Evolutionary conservation across 176 grass and related monocot genomes (phyloP).

Genomic region (Avena sativa): DNA sequence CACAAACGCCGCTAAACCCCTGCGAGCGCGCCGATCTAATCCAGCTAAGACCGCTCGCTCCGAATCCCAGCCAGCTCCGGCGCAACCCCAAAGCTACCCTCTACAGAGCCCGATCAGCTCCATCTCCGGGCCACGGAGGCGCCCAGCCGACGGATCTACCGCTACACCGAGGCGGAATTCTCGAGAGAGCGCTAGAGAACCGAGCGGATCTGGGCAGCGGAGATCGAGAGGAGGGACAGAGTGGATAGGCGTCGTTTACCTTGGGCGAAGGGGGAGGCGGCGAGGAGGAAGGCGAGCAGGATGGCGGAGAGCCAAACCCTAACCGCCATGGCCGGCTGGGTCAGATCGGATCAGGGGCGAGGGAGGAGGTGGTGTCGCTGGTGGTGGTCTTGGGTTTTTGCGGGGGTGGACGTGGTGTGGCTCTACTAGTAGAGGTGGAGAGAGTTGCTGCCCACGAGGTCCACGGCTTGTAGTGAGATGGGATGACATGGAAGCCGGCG

Average conservation of each 20-base stretch:
- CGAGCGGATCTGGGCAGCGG: slow-evolving; percentile 36
- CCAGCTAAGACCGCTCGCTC: not conserved
- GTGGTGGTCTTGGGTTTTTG: slow-evolving; percentile 20
- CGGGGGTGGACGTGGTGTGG: not conserved
- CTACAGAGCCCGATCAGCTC: not conserved
- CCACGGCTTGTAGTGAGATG: slow-evolving; percentile 26
- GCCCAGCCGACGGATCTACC: slow-evolving; percentile 35
- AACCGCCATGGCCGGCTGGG: slow-evolving; percentile 68
- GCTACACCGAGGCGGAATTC: slow-evolving; percentile 30
- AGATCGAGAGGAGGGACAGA: not conserved
- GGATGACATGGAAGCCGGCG: not conserved
- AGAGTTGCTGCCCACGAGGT: slow-evolving; percentile 16
- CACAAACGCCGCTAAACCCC: not conserved
- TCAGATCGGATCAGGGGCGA: slow-evolving; percentile 54
- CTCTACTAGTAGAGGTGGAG: not conserved
- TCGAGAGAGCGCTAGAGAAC: not conserved
- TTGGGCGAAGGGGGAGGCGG: slow-evolving; percentile 62
- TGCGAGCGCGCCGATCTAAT: slow-evolving; percentile 25
- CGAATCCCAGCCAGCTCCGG: not conserved
- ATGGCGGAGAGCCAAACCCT: slow-evolving; percentile 79
- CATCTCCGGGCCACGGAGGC: not conserved
- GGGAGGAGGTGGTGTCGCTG: not conserved
- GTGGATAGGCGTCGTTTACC: slow-evolving; percentile 41
- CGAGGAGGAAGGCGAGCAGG: slow-evolving; percentile 72
- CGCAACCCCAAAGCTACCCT: not conserved